These are phyloP conservation scores for Aspergillus ruber DNA, from an alignment of 2,329 filamentous ascomycete species.

Conservation along the genomic window DNA sequence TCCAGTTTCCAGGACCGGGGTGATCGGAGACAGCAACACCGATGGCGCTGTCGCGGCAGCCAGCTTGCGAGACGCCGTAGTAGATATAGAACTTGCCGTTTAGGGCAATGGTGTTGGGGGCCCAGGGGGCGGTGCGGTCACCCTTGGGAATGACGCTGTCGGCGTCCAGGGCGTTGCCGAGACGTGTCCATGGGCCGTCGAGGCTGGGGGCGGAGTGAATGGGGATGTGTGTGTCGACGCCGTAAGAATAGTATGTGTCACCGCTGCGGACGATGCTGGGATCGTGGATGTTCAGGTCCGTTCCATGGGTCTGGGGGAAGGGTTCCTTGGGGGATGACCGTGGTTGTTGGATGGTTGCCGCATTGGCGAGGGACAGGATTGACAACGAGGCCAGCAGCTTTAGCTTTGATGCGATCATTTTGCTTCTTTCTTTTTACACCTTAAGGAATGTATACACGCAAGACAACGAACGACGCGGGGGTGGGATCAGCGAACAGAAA, in stretches of 20 bases:
- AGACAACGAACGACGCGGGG: not conserved
- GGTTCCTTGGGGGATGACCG: not conserved
- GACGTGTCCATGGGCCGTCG: constrained; percentile 25
- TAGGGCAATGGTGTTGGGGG: constrained; percentile 55
- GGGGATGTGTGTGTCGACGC: constrained; percentile 25
- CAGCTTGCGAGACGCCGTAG: constrained; percentile 58
- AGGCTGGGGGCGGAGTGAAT: constrained; percentile 24
- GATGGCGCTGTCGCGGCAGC: constrained; percentile 57
- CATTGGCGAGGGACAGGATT: not conserved
- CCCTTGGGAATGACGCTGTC: constrained; percentile 30
- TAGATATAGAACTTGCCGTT: constrained; percentile 57
- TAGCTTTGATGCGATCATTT: not conserved
- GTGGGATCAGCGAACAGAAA: not conserved
- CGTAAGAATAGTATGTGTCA: constrained; percentile 25
- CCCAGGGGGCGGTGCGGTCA: constrained; percentile 37
- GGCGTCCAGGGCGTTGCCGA: constrained; percentile 22
- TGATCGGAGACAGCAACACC: constrained; percentile 49
- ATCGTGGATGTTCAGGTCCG: constrained; percentile 24
- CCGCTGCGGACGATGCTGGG: constrained; percentile 24
- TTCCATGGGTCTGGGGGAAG: constrained; percentile 5
- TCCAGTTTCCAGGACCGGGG: constrained; percentile 28
- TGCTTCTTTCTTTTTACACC: not conserved
- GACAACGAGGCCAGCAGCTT: not conserved
- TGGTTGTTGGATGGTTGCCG: not conserved
- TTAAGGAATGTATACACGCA: not conserved